These are phyloP conservation scores for Magnusiomyces ingens DNA, from an alignment of 1,139 yeast genomes.

Conservation along the genomic window DNA sequence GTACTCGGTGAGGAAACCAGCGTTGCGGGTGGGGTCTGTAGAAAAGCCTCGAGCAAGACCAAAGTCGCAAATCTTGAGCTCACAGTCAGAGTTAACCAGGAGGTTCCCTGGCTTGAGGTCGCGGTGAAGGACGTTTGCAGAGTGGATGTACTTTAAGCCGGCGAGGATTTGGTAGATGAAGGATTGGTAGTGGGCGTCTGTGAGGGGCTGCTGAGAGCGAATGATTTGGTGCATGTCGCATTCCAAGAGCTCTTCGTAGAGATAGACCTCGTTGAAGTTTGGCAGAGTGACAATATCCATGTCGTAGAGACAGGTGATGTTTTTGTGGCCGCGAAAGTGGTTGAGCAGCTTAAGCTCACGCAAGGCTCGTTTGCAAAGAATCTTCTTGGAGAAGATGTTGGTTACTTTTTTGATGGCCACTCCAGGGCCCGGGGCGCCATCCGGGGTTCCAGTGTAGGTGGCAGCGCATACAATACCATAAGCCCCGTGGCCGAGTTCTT, in stretches of 20 bases:
- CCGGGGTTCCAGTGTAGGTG: constrained; percentile 60
- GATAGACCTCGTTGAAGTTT: constrained; percentile 80
- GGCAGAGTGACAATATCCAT: constrained; percentile 84
- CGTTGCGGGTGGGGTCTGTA: constrained; percentile 74
- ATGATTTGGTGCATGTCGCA: constrained; percentile 98
- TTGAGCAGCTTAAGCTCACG: constrained; percentile 82
- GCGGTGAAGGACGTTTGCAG: constrained; percentile 91
- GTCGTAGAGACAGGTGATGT: constrained; percentile 84
- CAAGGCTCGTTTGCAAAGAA: constrained; percentile 80
- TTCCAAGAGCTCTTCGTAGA: constrained; percentile 94
- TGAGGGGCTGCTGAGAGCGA: constrained; percentile 84
- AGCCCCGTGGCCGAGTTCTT: constrained; percentile 82
- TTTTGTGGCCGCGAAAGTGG: constrained; percentile 69
- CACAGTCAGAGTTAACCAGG: constrained; percentile 93
- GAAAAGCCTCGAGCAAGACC: constrained; percentile 96
- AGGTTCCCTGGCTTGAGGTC: constrained; percentile 93
- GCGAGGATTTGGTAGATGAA: constrained; percentile 88
- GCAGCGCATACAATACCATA: constrained; percentile 96
- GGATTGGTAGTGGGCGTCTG: constrained; percentile 92
- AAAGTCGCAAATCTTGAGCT: constrained; percentile 90
- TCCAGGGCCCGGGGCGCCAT: constrained; percentile 35
- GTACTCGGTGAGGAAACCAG: constrained; percentile 90
- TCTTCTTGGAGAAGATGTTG: constrained; percentile 80
- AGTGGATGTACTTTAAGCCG: constrained; percentile 89
- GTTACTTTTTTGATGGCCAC: constrained; percentile 93